Evolutionary conservation across 768 basidiomycete genomes (phyloP).

Genomic region (Pholiota microspora): DNA sequence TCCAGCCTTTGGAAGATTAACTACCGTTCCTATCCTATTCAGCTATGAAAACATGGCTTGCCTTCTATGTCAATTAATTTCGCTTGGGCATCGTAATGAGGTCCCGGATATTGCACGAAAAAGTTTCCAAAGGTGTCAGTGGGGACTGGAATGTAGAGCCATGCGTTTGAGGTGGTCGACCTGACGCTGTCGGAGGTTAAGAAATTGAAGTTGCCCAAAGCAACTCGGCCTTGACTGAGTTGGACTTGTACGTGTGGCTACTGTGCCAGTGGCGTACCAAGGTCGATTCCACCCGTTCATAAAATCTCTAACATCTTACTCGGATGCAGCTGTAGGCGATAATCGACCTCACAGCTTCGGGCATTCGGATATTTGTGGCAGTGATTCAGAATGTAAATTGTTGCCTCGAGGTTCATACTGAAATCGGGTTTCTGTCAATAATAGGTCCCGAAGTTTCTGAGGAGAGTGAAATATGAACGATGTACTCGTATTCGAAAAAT

Average conservation of each 20-base stretch:
- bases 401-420: not conserved
- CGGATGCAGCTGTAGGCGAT: not conserved
- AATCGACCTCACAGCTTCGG: not conserved
- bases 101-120: not conserved
- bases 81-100: not conserved
- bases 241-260: not conserved
- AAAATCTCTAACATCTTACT: not conserved
- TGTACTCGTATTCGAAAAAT: not conserved
- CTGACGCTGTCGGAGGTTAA: not conserved
- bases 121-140: not conserved
- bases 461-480: not conserved
- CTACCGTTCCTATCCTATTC: too few species aligned
- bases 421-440: not conserved
- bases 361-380: not conserved
- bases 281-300: not conserved
- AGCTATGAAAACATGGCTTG: not conserved
- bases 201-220: not conserved
- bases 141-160: not conserved
- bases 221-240: not conserved
- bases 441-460: not conserved
- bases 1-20: too few species aligned
- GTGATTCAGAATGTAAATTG: not conserved
- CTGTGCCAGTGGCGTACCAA: not conserved
- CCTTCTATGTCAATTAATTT: not conserved
- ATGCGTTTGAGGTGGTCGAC: not conserved